These are phyloP conservation scores for Marchantia polymorpha DNA, from an alignment of 225 moss, liverwort and hornwort species.

Conservation along the genomic window DNA sequence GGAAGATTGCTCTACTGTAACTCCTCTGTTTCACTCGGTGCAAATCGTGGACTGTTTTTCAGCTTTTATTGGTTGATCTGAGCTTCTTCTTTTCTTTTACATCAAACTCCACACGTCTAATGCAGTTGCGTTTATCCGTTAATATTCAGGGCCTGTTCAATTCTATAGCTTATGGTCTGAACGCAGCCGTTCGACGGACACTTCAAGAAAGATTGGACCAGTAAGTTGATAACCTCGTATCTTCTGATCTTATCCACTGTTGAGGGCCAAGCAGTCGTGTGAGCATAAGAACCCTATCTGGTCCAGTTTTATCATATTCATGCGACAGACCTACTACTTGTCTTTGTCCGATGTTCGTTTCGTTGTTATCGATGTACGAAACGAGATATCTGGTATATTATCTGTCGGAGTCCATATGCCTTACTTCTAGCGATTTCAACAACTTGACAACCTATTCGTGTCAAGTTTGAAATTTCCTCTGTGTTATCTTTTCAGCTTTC, in stretches of 20 bases:
- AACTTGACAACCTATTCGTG: too few relatives aligned
- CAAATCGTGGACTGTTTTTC: neutral
- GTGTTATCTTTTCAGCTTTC: too few relatives aligned
- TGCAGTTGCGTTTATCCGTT: neutral
- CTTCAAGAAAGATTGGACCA: constrained; percentile 58
- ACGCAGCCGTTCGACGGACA: constrained; percentile 60
- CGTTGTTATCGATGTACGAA: neutral
- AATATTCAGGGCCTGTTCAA: constrained; percentile 61
- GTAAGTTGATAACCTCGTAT: constrained; percentile 28
- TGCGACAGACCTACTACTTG: neutral
- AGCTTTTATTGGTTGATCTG: neutral
- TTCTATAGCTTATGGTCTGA: constrained; percentile 67
- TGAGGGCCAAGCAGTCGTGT: neutral
- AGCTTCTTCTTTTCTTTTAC: too few relatives aligned
- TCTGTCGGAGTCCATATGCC: too few relatives aligned
- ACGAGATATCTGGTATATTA: too few relatives aligned
- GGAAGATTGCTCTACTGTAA: neutral
- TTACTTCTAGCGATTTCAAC: too few relatives aligned
- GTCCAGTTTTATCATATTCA: neutral
- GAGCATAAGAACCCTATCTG: neutral
- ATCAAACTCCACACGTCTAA: too few relatives aligned
- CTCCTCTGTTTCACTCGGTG: neutral
- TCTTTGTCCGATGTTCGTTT: neutral
- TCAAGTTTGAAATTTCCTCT: too few relatives aligned
- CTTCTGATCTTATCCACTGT: neutral